Conservation (phyloP, 2,329 filamentous ascomycete species). For the Arachnomyces sp. region DNA sequence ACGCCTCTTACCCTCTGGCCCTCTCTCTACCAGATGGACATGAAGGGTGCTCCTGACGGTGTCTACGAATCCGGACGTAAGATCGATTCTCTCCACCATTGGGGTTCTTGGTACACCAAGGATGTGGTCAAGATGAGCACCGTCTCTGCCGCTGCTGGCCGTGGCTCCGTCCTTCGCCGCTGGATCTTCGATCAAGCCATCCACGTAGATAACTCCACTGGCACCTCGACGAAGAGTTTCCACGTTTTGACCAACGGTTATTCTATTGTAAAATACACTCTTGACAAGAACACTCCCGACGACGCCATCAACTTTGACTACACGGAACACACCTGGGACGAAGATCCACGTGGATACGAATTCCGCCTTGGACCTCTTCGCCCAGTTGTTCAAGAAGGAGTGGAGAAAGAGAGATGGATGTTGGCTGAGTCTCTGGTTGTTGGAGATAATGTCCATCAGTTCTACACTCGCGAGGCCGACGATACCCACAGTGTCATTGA, state of each 20-base stretch:
- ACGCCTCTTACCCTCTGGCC: constrained; percentile 35
- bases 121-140: constrained; percentile 39
- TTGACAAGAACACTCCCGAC: constrained; percentile 27
- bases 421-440: constrained; percentile 31
- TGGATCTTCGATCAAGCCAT: constrained; percentile 38
- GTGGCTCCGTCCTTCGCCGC: constrained; percentile 35
- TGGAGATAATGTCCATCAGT: constrained; percentile 37
- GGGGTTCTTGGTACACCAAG: constrained; percentile 38
- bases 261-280: constrained; percentile 36
- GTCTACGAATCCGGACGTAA: constrained; percentile 37
- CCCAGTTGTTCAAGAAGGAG: constrained; percentile 30
- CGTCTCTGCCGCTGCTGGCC: constrained; percentile 33
- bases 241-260: constrained; percentile 40
- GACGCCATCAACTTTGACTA: constrained; percentile 37
- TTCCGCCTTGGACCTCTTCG: constrained; percentile 33
- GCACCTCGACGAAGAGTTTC: constrained; percentile 30
- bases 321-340: constrained; percentile 38
- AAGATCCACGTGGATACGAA: constrained; percentile 35
- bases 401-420: constrained; percentile 36
- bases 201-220: constrained; percentile 27
- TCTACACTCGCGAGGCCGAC: constrained; percentile 34
- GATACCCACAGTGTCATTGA: constrained; percentile 37
- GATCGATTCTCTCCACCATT: constrained; percentile 39
- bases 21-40: constrained; percentile 39
- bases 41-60: constrained; percentile 35